Evolutionary conservation across 2,329 filamentous ascomycete genomes (phyloP).

Genomic region (Penicillium sp.): DNA sequence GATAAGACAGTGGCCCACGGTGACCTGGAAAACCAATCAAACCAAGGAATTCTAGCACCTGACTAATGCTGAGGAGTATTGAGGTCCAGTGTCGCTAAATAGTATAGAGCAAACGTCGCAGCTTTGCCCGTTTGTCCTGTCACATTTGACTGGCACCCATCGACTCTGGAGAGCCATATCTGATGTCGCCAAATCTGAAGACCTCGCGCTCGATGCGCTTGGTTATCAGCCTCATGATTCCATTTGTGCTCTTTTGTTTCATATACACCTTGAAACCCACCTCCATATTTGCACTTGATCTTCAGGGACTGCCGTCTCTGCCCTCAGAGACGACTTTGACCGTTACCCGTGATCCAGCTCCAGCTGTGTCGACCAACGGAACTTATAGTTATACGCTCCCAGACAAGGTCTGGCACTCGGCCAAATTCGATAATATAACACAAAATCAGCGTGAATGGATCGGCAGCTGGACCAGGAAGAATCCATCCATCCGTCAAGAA

Average conservation of each 20-base stretch:
- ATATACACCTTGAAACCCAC: background rate
- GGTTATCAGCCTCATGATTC: background rate
- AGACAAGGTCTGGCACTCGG: constrained; percentile 22
- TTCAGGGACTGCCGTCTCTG: background rate
- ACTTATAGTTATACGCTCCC: constrained; percentile 7
- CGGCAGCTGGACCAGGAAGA: constrained; percentile 27
- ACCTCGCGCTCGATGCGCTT: background rate
- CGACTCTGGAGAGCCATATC: background rate
- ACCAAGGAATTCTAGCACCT: too few species aligned
- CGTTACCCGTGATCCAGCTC: too few species aligned
- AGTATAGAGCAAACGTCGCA: too few species aligned
- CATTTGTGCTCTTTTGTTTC: background rate
- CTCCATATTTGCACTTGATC: background rate
- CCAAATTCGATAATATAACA: constrained; percentile 24
- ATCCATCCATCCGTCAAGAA: constrained; percentile 23
- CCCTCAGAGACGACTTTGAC: background rate
- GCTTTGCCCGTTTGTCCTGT: background rate
- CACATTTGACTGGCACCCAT: background rate
- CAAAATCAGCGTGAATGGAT: constrained; percentile 18
- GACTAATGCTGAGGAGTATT: too few species aligned
- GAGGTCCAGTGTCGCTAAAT: too few species aligned
- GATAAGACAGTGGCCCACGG: too few species aligned
- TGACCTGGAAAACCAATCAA: too few species aligned
- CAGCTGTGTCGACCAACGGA: background rate
- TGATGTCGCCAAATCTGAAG: constrained; percentile 2